These are phyloP conservation scores for Lepidium didymum DNA, from an alignment of 345 rosid genomes.

Conservation along the genomic window DNA sequence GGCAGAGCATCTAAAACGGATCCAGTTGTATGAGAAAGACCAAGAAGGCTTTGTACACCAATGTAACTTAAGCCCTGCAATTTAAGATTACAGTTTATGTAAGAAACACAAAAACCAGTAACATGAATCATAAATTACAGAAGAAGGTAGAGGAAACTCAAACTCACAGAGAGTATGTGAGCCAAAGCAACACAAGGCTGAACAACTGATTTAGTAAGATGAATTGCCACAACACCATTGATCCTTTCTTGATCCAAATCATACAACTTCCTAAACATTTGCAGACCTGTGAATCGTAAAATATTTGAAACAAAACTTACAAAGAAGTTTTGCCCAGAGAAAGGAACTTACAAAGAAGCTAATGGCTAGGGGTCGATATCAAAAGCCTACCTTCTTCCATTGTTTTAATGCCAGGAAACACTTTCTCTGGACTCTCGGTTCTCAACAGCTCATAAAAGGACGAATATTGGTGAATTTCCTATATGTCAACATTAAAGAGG, in stretches of 20 bases:
- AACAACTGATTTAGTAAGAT: constrained; percentile 14
- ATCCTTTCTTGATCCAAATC: constrained; percentile 11
- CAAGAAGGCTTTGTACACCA: constrained; percentile 55
- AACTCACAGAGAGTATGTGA: constrained; percentile 29
- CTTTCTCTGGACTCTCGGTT: constrained; percentile 46
- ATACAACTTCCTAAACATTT: constrained; percentile 6
- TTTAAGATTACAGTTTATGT: neutral
- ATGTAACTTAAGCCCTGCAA: constrained; percentile 48
- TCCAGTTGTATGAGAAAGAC: constrained; percentile 54
- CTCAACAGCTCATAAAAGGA: constrained; percentile 56
- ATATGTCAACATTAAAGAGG: constrained; percentile 13
- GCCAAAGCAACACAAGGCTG: constrained; percentile 27
- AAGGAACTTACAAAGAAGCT: neutral
- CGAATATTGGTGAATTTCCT: constrained; percentile 39
- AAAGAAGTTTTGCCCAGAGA: too few relatives aligned
- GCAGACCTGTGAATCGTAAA: constrained; percentile 8
- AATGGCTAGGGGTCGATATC: neutral
- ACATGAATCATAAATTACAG: neutral
- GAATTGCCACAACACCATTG: constrained; percentile 23
- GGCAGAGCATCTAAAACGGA: constrained; percentile 55
- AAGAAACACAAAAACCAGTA: neutral
- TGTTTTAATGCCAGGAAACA: constrained; percentile 57
- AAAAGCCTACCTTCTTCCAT: constrained; percentile 50
- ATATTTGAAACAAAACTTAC: neutral
- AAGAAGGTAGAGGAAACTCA: neutral